Evolutionary conservation across 139 green algal genomes (phyloP).

Genomic region (Asterochloris sp.): DNA sequence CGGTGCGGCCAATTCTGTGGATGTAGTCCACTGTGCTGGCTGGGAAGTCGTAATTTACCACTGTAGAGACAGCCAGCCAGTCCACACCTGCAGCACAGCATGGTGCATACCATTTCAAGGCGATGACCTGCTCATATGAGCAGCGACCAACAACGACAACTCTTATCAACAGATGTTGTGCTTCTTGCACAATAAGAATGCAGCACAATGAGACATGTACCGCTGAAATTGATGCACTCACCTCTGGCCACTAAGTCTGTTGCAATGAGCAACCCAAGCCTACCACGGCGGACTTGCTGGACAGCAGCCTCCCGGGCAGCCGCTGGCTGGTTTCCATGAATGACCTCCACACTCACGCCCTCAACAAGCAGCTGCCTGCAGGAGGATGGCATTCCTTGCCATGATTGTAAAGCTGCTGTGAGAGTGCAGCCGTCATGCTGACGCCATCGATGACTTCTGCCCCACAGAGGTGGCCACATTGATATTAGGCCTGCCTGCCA

Average conservation of each 20-base stretch:
- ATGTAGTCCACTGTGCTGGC: conserved; percentile 84
- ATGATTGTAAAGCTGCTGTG: neutral
- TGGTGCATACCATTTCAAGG: conserved; percentile 1
- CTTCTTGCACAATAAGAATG: no score
- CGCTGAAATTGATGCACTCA: conserved; percentile 16
- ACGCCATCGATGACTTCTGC: no score
- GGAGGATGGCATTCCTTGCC: neutral
- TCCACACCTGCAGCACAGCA: conserved; percentile 34
- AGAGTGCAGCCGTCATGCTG: neutral
- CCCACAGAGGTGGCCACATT: no score
- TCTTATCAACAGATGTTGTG: no score
- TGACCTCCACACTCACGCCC: conserved; percentile 75
- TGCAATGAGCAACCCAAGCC: conserved; percentile 88
- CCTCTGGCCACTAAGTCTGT: conserved; percentile 91
- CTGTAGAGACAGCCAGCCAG: conserved; percentile 87
- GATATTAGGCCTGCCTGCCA: no score
- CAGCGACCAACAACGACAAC: no score
- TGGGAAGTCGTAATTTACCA: conserved; percentile 98
- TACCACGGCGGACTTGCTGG: conserved; percentile 68
- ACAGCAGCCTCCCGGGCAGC: conserved; percentile 62
- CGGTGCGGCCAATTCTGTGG: conserved; percentile 85
- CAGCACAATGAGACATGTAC: no score
- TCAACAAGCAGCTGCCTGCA: conserved; percentile 72
- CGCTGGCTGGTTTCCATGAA: conserved; percentile 72
- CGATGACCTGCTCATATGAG: no score